Percentiles rank a stretch among this genome's conserved stretches.
These are phyloP conservation scores for Suillus lakei DNA, from an alignment of 768 basidiomycete genomes.

Conservation along the genomic window DNA sequence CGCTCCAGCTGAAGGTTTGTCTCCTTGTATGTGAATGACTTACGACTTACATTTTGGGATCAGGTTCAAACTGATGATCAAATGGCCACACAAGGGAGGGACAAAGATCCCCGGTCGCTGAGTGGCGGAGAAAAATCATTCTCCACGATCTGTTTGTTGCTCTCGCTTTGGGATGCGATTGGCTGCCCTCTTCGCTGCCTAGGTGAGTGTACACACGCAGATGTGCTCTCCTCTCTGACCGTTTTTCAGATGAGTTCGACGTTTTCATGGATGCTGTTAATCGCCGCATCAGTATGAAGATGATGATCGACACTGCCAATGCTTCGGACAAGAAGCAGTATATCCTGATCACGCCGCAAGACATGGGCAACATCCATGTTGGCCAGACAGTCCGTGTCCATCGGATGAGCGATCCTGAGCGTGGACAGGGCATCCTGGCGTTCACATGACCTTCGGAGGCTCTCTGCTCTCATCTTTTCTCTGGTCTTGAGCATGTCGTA, in stretches of 20 bases:
- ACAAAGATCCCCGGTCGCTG: slow-evolving; percentile 85
- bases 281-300: slow-evolving; percentile 90
- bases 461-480: background rate
- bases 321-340: slow-evolving; percentile 89
- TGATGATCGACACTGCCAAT: slow-evolving; percentile 95
- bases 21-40: slow-evolving; percentile 2
- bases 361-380: slow-evolving; percentile 75
- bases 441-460: slow-evolving; percentile 26
- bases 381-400: slow-evolving; percentile 76
- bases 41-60: background rate
- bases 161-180: slow-evolving; percentile 97
- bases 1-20: slow-evolving; percentile 65
- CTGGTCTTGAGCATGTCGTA: background rate
- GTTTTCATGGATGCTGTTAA: slow-evolving; percentile 98
- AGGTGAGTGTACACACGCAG: slow-evolving; percentile 47
- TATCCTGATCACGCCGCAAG: slow-evolving; percentile 95
- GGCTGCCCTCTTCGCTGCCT: slow-evolving; percentile 93
- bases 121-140: slow-evolving; percentile 98
- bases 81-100: slow-evolving; percentile 62
- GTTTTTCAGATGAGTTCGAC: slow-evolving; percentile 85
- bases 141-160: slow-evolving; percentile 89
- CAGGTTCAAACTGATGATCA: slow-evolving; percentile 88
- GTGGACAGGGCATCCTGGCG: slow-evolving; percentile 57
- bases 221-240: slow-evolving; percentile 16
- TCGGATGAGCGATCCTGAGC: slow-evolving; percentile 79